Percentiles rank a stretch among this genome's conserved stretches.
Conservation (phyloP, 306 rosid genomes). For the Trifolium dubium region DNA sequence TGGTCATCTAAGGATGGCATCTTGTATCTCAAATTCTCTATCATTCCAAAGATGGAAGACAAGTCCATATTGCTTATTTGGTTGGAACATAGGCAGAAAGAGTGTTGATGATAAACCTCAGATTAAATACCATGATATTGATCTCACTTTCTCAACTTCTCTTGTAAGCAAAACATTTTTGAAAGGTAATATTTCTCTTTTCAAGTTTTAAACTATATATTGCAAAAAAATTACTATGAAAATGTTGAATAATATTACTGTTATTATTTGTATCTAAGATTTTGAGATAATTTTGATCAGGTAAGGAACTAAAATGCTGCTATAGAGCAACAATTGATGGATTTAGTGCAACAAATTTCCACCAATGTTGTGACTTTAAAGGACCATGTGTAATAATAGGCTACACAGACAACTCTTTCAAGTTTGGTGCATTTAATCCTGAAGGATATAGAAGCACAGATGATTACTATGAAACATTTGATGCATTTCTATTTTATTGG, state of each 20-base stretch:
- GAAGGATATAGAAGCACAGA: slow-evolving; percentile 98
- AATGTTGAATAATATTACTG: background rate
- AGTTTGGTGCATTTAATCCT: slow-evolving; percentile 93
- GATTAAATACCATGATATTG: slow-evolving; percentile 66
- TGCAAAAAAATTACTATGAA: background rate
- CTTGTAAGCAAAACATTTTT: slow-evolving; percentile 71
- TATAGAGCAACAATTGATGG: slow-evolving; percentile 82
- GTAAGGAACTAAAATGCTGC: slow-evolving; percentile 89
- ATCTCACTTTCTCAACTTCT: slow-evolving; percentile 79
- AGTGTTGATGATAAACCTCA: slow-evolving; percentile 53
- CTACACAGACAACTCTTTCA: slow-evolving; percentile 76
- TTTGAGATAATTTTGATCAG: slow-evolving; percentile 46
- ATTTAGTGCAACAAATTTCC: slow-evolving; percentile 78
- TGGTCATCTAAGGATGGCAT: slow-evolving; percentile 59
- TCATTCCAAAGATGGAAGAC: slow-evolving; percentile 47
- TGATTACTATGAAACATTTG: slow-evolving; percentile 85
- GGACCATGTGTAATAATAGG: slow-evolving; percentile 93
- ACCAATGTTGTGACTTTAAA: slow-evolving; percentile 79
- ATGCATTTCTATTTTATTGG: slow-evolving; percentile 77
- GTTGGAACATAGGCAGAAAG: slow-evolving; percentile 68
- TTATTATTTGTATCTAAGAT: no score
- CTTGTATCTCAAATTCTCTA: slow-evolving; percentile 50
- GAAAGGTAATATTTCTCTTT: slow-evolving; percentile 54
- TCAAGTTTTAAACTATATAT: background rate
- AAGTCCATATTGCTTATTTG: slow-evolving; percentile 62